A percentile compares a stretch with the other conserved stretches of the same genome.
phyloP scores from a whole-genome alignment of 495 filamentous ascomycete genomes.

The Podospora australis region DNA sequence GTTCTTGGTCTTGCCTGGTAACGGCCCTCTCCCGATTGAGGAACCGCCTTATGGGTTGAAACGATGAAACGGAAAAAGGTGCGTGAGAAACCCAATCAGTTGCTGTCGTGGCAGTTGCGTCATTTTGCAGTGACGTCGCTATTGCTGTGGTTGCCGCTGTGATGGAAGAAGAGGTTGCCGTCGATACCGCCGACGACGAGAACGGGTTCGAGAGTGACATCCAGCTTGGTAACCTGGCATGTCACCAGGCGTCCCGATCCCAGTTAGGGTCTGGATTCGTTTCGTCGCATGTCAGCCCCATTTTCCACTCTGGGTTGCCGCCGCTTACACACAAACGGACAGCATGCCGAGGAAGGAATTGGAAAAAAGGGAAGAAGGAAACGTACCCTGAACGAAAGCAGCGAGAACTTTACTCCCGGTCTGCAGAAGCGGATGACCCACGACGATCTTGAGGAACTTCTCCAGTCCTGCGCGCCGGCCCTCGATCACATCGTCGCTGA shows the following conservation, averaged over 20 bases:
- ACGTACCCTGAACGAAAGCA: constrained; percentile 90
- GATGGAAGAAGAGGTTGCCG: too few species aligned
- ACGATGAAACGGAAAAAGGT: too few species aligned
- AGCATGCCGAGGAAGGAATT: neutral
- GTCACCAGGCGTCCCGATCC: constrained; percentile 73
- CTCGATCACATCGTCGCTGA: constrained; percentile 98
- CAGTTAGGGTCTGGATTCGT: constrained; percentile 58
- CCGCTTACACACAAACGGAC: neutral
- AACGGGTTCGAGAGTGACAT: too few species aligned
- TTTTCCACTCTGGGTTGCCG: too few species aligned
- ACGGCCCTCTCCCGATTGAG: too few species aligned
- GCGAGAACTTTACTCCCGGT: constrained; percentile 95
- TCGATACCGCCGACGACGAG: too few species aligned
- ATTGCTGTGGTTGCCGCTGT: neutral
- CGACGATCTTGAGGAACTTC: constrained; percentile 95
- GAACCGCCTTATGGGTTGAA: too few species aligned
- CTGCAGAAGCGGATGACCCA: constrained; percentile 92
- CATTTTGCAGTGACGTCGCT: neutral
- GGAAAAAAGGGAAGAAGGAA: neutral
- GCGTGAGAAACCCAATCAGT: too few species aligned
- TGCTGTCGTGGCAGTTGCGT: too few species aligned
- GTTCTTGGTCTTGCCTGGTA: too few species aligned
- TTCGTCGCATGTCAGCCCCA: neutral
- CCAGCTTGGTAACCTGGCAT: too few species aligned
- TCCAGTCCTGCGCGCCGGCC: constrained; percentile 86